These are phyloP conservation scores for Leishmania turanica DNA, from an alignment of 208 protist species.

Conservation along the genomic window DNA sequence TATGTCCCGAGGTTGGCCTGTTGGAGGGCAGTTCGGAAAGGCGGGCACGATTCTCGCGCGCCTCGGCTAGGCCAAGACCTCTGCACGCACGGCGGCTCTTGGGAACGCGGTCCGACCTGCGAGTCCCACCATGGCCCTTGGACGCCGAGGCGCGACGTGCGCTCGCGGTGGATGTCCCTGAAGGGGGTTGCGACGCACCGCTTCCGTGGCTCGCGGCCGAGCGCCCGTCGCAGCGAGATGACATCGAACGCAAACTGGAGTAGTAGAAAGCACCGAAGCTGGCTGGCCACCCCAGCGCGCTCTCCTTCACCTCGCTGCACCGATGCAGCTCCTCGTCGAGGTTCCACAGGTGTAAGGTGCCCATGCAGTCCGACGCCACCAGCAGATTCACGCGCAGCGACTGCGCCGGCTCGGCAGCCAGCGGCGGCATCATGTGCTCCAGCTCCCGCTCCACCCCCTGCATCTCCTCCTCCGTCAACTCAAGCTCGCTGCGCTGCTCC, in stretches of 20 bases:
- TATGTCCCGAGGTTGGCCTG: neutral
- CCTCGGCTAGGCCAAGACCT: conserved; percentile 30
- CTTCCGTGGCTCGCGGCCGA: conserved; percentile 7
- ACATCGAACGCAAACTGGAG: conserved; percentile 9
- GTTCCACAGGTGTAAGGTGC: conserved; percentile 87
- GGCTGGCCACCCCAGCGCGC: conserved; percentile 15
- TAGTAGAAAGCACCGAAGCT: conserved; percentile 12
- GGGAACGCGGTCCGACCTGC: conserved; percentile 13
- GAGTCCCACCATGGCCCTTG: conserved; percentile 8
- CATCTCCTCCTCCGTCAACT: conserved; percentile 77
- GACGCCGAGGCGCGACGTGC: neutral
- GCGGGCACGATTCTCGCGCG: conserved; percentile 27
- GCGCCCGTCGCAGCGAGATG: conserved; percentile 18
- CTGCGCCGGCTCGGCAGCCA: conserved; percentile 64
- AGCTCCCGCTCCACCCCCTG: conserved; percentile 76
- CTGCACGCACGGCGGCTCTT: conserved; percentile 10
- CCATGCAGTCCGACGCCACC: conserved; percentile 75
- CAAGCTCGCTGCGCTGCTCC: conserved; percentile 61
- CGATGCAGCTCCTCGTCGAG: conserved; percentile 79
- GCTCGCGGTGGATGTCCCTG: neutral
- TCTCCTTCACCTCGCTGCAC: neutral
- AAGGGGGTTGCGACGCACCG: conserved; percentile 4
- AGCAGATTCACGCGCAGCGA: conserved; percentile 78
- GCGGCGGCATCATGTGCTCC: conserved; percentile 62
- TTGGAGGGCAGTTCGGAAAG: conserved; percentile 26